Evolutionary conservation across 2,329 filamentous ascomycete species (phyloP).

Genomic region (Scedosporium apiospermum): DNA sequence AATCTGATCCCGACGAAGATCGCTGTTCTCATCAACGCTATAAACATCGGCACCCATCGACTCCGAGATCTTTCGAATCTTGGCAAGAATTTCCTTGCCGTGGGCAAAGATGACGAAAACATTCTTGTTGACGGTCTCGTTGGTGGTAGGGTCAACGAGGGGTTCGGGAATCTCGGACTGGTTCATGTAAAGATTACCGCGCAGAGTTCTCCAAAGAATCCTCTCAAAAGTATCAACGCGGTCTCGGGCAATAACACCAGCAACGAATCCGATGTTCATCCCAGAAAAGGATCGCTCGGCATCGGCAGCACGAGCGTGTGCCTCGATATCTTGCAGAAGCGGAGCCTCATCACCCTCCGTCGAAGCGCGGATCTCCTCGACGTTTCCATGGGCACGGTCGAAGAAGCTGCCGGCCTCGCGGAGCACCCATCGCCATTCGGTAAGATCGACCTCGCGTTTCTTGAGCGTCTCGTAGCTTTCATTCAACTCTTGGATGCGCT

Average conservation of each 20-base stretch:
- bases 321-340: constrained; percentile 84
- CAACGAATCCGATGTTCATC: constrained; percentile 98
- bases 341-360: constrained; percentile 88
- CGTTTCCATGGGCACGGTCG: constrained; percentile 88
- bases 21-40: constrained; percentile 94
- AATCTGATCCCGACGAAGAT: constrained; percentile 88
- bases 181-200: constrained; percentile 99
- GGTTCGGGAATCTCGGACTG: constrained; percentile 96
- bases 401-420: constrained; percentile 97
- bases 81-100: constrained; percentile 94
- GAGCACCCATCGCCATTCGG: constrained; percentile 96
- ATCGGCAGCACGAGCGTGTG: constrained; percentile 58
- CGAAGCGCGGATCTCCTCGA: constrained; percentile 90
- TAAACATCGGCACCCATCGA: constrained; percentile 94
- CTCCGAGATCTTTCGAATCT: constrained; percentile 98
- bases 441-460: constrained; percentile 93
- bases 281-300: constrained; percentile 83
- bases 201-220: constrained; percentile 92
- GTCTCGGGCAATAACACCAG: constrained; percentile 88
- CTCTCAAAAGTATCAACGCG: constrained; percentile 92
- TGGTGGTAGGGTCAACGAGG: constrained; percentile 83
- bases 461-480: constrained; percentile 98
- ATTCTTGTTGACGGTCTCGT: constrained; percentile 90
- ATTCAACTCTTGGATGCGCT: constrained; percentile 82
- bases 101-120: constrained; percentile 99